Percentiles rank a stretch among this genome's conserved stretches.
Evolutionary conservation across 176 grass and related monocot genomes (phyloP).

Genomic region (Cocos nucifera): DNA sequence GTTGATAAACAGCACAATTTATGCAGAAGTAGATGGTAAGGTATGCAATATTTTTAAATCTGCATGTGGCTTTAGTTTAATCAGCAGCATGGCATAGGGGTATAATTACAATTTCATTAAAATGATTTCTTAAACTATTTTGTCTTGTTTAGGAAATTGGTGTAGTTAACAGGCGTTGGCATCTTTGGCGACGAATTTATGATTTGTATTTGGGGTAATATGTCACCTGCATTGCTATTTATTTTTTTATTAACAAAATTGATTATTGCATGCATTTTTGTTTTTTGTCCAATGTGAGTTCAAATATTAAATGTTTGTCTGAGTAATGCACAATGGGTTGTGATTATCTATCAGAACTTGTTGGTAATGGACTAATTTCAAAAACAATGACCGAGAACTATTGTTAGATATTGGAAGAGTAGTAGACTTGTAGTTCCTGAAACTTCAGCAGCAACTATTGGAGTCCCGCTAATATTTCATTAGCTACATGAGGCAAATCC

Average conservation of each 20-base stretch:
- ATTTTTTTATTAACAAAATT: constrained; percentile 8
- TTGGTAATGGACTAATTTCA: too few relatives aligned
- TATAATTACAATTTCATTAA: constrained; percentile 4
- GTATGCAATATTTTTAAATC: constrained; percentile 29
- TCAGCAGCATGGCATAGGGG: too few relatives aligned
- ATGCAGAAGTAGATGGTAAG: constrained; percentile 86
- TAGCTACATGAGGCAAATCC: too few relatives aligned
- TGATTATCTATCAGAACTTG: too few relatives aligned
- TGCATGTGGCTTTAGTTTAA: too few relatives aligned
- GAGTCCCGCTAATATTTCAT: too few relatives aligned
- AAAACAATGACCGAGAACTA: too few relatives aligned
- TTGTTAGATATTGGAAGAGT: too few relatives aligned
- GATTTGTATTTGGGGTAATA: constrained; percentile 96
- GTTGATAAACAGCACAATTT: constrained; percentile 96
- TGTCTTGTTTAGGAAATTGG: constrained; percentile 58
- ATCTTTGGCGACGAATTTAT: constrained; percentile 97
- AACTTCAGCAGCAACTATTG: too few relatives aligned
- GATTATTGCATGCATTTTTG: constrained; percentile 6
- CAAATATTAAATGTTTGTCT: background rate
- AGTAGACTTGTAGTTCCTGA: too few relatives aligned
- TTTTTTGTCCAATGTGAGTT: background rate
- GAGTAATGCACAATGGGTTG: too few relatives aligned
- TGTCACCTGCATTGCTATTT: background rate
- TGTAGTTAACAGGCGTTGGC: constrained; percentile 94
- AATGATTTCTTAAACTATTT: constrained; percentile 22